Evolutionary conservation across 352 stramenopile genomes (phyloP), one percentile per base, ranked within the genome.

Genomic region (Phytopythium delawarense): DNA sequence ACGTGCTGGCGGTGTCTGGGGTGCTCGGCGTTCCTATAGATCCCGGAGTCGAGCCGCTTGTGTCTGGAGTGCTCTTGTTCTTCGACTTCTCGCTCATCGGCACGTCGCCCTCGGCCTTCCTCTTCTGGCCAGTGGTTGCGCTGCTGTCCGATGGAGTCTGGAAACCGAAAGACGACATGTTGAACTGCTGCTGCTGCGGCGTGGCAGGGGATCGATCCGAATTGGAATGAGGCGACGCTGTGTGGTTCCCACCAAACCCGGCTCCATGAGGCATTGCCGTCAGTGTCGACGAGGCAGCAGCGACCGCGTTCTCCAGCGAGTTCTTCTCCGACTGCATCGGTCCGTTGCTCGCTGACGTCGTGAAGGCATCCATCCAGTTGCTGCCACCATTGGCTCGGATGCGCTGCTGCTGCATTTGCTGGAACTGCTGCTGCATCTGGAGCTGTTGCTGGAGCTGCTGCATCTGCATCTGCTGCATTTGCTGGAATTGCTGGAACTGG

Each of bases 201-300:
- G 37, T 50, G 5, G 2, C 13, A 3, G 49, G 30, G 1, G 49
- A 68, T 5, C n/a, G 23, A 4, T 52, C 21, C 4, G 45, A 4
- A 11, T 18, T 52, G 5, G 21, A 20, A 52, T 52, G 45, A 13
- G 67, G 67, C 21, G 67, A 70, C 21, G 67, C 63, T 37, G 67
- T 65, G n/a, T 7, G n/a, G 45, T 34, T 34, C 7, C 21, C 45
- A 25, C 21, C 23, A 25, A 52, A 34, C 0, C 45, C 45, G 12
- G 61, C 65, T 39, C 62, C 60, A 39, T 71, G 67, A 20, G 70
- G 75, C 34, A 81, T 52, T 6, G 75, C 76, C 16, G 70, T 64
- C 11, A 88, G 59, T 11, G 77, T 83, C 23, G 79, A 72, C 21
- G 71, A 52, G 1, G 53, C 74, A 0, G 75, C 76, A 2, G 68